Evolutionary conservation across 352 stramenopile species (phyloP).

Genomic region (Pythium volutum): DNA sequence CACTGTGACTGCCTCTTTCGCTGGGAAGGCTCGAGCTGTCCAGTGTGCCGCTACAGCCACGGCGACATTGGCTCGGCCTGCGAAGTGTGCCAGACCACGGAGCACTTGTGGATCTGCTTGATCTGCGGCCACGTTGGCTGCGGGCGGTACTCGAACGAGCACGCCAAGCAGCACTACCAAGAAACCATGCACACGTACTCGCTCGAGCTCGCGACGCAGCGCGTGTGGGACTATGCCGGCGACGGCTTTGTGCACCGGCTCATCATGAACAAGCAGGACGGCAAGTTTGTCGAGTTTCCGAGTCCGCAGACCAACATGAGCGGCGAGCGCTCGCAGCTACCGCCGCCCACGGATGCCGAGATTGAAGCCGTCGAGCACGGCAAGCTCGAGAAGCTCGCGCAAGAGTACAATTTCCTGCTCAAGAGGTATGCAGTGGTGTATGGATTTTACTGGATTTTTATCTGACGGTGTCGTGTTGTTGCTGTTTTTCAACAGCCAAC

Average conservation of each 20-base stretch:
- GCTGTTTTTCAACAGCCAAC: slow-evolving; percentile 55
- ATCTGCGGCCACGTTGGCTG: slow-evolving; percentile 96
- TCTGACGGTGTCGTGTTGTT: not conserved
- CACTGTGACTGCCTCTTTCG: slow-evolving; percentile 95
- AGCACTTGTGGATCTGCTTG: slow-evolving; percentile 96
- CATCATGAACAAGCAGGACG: slow-evolving; percentile 89
- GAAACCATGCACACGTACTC: slow-evolving; percentile 94
- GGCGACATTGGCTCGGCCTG: slow-evolving; percentile 92
- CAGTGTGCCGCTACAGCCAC: slow-evolving; percentile 96
- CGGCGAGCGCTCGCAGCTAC: slow-evolving; percentile 66
- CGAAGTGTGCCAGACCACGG: slow-evolving; percentile 91
- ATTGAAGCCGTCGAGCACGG: slow-evolving; percentile 91
- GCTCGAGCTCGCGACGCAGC: slow-evolving; percentile 93
- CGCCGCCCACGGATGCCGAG: slow-evolving; percentile 61
- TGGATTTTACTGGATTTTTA: not conserved
- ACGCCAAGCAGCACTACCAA: slow-evolving; percentile 94
- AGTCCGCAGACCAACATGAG: slow-evolving; percentile 71
- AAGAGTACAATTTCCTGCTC: slow-evolving; percentile 96
- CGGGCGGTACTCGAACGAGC: slow-evolving; percentile 93
- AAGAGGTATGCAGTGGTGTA: slow-evolving; percentile 71
- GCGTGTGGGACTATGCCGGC: slow-evolving; percentile 95
- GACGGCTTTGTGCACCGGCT: slow-evolving; percentile 87
- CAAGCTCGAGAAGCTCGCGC: slow-evolving; percentile 95
- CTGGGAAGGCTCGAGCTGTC: slow-evolving; percentile 95
- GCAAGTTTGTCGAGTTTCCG: slow-evolving; percentile 95